These are phyloP conservation scores for Sparassis latifolia DNA, from an alignment of 1,284 basidiomycete species.

Conservation along the genomic window DNA sequence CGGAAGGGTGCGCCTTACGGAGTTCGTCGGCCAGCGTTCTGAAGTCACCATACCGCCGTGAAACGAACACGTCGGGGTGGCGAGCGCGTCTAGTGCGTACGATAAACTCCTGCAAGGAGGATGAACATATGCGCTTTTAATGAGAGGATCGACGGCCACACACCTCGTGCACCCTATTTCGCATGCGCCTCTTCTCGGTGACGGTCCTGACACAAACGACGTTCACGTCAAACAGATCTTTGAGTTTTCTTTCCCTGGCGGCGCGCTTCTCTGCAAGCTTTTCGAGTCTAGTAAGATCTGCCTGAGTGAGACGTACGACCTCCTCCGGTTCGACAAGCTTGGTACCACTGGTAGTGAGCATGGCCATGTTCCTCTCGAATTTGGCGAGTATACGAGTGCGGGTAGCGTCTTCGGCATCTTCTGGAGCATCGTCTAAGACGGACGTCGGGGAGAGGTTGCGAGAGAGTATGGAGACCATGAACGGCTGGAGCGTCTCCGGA, in stretches of 20 bases:
- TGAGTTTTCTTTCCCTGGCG: constrained; percentile 37
- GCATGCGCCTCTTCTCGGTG: constrained; percentile 74
- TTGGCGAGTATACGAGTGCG: constrained; percentile 50
- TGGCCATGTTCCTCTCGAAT: constrained; percentile 75
- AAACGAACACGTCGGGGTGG: constrained; percentile 78
- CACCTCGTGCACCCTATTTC: constrained; percentile 83
- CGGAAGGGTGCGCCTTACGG: constrained; percentile 76
- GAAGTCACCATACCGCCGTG: constrained; percentile 94
- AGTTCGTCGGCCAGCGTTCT: constrained; percentile 83
- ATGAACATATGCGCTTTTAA: constrained; percentile 1
- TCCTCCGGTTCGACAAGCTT: constrained; percentile 82
- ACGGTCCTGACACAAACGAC: constrained; percentile 81
- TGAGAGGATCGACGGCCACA: constrained; percentile 10
- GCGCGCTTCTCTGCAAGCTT: constrained; percentile 54
- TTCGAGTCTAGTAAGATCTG: constrained; percentile 75
- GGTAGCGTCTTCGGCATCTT: constrained; percentile 46
- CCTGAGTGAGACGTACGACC: constrained; percentile 80
- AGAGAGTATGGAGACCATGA: constrained; percentile 75
- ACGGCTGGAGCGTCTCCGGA: constrained; percentile 88
- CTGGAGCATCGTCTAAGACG: constrained; percentile 50
- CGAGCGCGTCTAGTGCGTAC: constrained; percentile 78
- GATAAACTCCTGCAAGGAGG: constrained; percentile 76
- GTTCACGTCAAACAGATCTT: constrained; percentile 79
- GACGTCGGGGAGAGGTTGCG: constrained; percentile 69
- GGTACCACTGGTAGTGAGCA: constrained; percentile 77